These are phyloP conservation scores for Cryphonectria naterciae DNA, from an alignment of 2,329 filamentous ascomycete genomes.

Conservation along the genomic window DNA sequence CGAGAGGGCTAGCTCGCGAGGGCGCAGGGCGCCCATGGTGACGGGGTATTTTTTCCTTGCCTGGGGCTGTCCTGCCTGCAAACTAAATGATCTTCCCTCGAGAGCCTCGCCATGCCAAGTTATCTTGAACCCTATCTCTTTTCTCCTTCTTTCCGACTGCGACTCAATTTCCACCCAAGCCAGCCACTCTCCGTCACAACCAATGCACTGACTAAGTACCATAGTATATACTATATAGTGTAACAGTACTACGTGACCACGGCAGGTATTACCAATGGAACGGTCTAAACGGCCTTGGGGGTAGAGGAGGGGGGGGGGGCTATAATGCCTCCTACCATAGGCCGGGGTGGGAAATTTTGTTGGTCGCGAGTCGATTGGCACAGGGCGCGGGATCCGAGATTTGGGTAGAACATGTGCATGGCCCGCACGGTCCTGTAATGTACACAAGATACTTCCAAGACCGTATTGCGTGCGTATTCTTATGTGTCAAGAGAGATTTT, in stretches of 20 bases:
- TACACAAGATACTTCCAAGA: background rate
- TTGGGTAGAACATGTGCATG: conserved; percentile 6
- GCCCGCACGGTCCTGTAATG: conserved; percentile 6
- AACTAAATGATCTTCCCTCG: background rate
- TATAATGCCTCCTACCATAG: background rate
- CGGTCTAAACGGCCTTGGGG: background rate
- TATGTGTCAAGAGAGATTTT: background rate
- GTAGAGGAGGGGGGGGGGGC: no score
- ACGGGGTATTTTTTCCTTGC: background rate
- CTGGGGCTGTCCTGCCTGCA: background rate
- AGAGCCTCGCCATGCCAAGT: background rate
- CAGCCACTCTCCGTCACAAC: background rate
- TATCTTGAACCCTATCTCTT: background rate
- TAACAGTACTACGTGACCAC: background rate
- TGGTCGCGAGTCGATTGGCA: conserved; percentile 2
- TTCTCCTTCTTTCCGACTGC: background rate
- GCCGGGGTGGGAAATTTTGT: background rate
- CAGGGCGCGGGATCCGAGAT: background rate
- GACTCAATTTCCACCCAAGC: background rate
- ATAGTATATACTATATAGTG: background rate
- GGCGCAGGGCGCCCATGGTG: background rate
- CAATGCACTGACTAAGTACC: background rate
- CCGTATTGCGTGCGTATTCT: background rate
- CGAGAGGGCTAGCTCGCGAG: background rate
- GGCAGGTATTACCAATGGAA: background rate